A percentile compares a stretch with the other conserved stretches of the same genome.
These are phyloP conservation scores for Pseudopyricularia javanii DNA, from an alignment of 2,329 filamentous ascomycete genomes.

Conservation along the genomic window DNA sequence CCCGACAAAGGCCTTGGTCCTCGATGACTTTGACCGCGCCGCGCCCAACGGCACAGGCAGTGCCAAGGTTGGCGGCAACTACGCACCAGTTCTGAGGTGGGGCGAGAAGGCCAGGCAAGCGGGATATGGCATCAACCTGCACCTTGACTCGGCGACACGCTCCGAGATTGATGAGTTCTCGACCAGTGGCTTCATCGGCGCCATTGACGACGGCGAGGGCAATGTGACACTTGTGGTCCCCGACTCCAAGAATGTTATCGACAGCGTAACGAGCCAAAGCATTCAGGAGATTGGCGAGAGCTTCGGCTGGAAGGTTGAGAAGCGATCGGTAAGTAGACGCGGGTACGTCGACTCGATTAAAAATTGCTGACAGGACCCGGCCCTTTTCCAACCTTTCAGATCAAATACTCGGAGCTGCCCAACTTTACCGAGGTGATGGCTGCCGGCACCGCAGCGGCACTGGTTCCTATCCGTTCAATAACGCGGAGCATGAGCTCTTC, in stretches of 20 bases:
- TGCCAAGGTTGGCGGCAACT: constrained; percentile 94
- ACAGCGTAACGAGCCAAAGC: constrained; percentile 72
- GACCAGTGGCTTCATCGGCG: constrained; percentile 85
- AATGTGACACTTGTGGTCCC: constrained; percentile 70
- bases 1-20: constrained; percentile 74
- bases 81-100: constrained; percentile 80
- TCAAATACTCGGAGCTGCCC: constrained; percentile 48
- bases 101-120: constrained; percentile 68
- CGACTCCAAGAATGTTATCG: constrained; percentile 76
- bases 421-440: constrained; percentile 68
- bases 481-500: constrained; percentile 44
- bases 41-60: constrained; percentile 84
- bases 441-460: constrained; percentile 78
- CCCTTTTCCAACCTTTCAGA: constrained; percentile 25
- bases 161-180: constrained; percentile 92
- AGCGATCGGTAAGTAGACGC: constrained; percentile 42
- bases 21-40: constrained; percentile 87
- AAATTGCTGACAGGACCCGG: background rate
- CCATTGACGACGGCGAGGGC: constrained; percentile 42
- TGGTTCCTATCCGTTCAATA: constrained; percentile 88
- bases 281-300: constrained; percentile 62
- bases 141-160: constrained; percentile 75
- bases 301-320: constrained; percentile 78
- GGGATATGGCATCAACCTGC: constrained; percentile 88
- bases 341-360: background rate